Conservation (phyloP, 192 early-diverging fungal genomes). For the Podila clonocystis region DNA sequence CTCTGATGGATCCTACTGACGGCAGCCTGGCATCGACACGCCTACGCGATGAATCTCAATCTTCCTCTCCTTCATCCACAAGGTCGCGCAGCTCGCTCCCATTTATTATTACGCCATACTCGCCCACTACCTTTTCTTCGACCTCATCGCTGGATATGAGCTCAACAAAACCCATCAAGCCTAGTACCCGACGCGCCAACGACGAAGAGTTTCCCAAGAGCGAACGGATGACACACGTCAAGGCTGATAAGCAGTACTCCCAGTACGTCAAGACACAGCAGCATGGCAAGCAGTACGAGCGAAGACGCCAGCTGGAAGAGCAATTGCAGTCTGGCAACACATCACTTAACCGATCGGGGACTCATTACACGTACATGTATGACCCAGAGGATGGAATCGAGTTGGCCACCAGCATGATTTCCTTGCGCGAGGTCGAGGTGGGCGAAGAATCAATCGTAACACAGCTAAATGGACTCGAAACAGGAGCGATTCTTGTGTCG, state of each 20-base stretch:
- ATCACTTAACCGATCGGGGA: background rate
- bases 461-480: constrained; percentile 6
- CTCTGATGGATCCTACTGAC: background rate
- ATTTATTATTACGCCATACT: constrained; percentile 12
- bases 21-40: background rate
- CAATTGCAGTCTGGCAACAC: background rate
- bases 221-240: constrained; percentile 8
- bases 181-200: background rate
- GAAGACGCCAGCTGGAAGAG: background rate
- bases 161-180: background rate
- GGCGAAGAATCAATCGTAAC: constrained; percentile 31
- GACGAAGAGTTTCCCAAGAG: constrained; percentile 19
- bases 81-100: constrained; percentile 6
- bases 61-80: background rate
- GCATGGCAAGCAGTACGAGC: constrained; percentile 34
- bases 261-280: constrained; percentile 25
- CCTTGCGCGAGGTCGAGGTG: constrained; percentile 21
- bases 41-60: background rate
- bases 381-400: constrained; percentile 4
- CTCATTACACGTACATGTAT: constrained; percentile 3
- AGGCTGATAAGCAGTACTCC: constrained; percentile 31
- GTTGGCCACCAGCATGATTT: constrained; percentile 22
- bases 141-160: background rate
- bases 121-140: background rate
- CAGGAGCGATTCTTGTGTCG: constrained; percentile 23